These are phyloP conservation scores for Solanum medicagineum DNA, from an alignment of 257 asterid species.

Conservation along the genomic window DNA sequence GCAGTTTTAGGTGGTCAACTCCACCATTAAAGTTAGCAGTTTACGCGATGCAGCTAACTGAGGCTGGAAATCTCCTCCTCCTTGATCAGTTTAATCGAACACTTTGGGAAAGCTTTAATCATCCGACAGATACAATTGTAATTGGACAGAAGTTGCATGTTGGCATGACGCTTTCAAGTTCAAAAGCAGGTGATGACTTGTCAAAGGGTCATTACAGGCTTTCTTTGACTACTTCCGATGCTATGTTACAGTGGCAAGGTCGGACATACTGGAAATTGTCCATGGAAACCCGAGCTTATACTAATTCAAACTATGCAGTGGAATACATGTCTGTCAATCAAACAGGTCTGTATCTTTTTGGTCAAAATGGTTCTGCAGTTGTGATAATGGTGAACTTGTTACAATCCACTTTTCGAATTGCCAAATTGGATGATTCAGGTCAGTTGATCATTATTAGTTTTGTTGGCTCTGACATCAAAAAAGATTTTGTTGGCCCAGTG, in stretches of 20 bases:
- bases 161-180: conserved; percentile 20
- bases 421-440: conserved; percentile 41
- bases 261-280: conserved; percentile 53
- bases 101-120: conserved; percentile 57
- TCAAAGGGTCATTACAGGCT: conserved; percentile 36
- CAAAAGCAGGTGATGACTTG: conserved; percentile 26
- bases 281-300: conserved; percentile 38
- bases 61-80: conserved; percentile 49
- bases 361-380: conserved; percentile 24
- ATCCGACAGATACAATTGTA: conserved; percentile 65
- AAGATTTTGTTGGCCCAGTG: conserved; percentile 18
- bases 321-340: conserved; percentile 28
- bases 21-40: conserved; percentile 18
- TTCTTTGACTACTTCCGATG: conserved; percentile 33
- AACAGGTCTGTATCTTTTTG: conserved; percentile 46
- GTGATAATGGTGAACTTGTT: conserved; percentile 31
- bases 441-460: conserved; percentile 37
- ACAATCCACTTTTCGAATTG: conserved; percentile 27
- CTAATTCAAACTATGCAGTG: conserved; percentile 11
- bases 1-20: conserved; percentile 45
- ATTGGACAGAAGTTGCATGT: conserved; percentile 33
- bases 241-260: conserved; percentile 32
- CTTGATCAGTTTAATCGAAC: conserved; percentile 32
- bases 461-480: conserved; percentile 7
- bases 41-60: conserved; percentile 30